Base-by-base conservation (phyloP, 2,329 filamentous ascomycete species). In the Xylaria sp. region DNA sequence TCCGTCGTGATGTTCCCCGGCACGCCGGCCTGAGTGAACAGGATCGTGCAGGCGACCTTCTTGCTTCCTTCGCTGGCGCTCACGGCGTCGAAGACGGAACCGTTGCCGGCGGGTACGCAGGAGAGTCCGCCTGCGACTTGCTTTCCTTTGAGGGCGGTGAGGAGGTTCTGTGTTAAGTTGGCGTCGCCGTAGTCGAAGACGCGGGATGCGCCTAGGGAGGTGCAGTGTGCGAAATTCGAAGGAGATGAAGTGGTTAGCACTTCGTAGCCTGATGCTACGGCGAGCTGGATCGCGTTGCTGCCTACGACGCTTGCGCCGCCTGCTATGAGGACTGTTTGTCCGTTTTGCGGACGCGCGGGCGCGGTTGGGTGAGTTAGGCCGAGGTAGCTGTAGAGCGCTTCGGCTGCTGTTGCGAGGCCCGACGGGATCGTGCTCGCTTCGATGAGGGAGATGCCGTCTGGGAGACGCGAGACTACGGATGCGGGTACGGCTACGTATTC, bases 241-340 rank as follows among this genome's bases (percentile, higher is more conserved):
- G 77, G 75, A 0, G 81, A 82, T 0, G 79, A 76, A 0, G 82
- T 84, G 3, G 81, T 76, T 23, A 83, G 66, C 3, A 87, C 83
- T 13, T 81, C 76, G 68, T 83, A 84, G 3, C 84, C 84, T 6
- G 82, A 79, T 1, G 80, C 81, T 1, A 76, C 75, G 15, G 82
- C 80, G 0, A 86, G 79, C 69, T 87, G 84, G 37, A 86, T 81
- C 2, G 82, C 83, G 62, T 80, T 82, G 71, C 78, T 79, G 2
- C 85, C 84, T 1, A 86, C 83, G 52, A 77, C 80, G 2, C 82
- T 81, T 0, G 84, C 81, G 5, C 85, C 87, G 23, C 84, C 85
- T 81, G 73, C 67, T 81, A 87, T 20, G 7, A 88, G 75, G 5
- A 88, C 72, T 0, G 84, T 48, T 56, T 78, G 70, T 28, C 71